Evolutionary conservation across 345 rosid genomes (phyloP), one percentile per base, ranked within the genome.

Genomic region (Populus tremula): DNA sequence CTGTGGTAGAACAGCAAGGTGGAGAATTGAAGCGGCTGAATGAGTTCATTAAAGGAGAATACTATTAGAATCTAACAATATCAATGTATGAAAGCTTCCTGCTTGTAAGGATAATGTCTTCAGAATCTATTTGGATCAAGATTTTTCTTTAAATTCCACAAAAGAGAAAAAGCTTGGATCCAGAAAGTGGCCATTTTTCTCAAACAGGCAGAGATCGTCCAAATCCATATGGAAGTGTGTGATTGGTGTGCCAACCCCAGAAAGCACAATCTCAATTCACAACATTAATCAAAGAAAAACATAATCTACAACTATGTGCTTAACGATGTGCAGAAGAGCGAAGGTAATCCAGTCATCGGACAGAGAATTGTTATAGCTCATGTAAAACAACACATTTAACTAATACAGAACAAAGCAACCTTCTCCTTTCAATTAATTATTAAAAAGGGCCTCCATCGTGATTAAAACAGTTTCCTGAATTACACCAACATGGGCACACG

Each of bases 1-100:
- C 93, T 14, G 88, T 90, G 43, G 94, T 94, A n/a, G 94, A 92
- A 63, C 98, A 94, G 85, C 97, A 94, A 79, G 86, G 73, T 31
- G 89, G 93, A 38, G 97, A 94, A 84, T 69, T 93, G 49, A 90
- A 82, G 85, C 87, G 92, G 53, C 83, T 93, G 84, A 93, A 93
- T n/a, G 93, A 86, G 54, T 95, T 87, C 86, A 95, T 91, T 62
- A 84, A 80, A 87, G 98, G 97, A 82, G 91, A 93, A 1, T 95
- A 90, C 83, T 90, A 87, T 56, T 91, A 85, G 62, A 63, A n/a
- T 43, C 35, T 47, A 5, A 27, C 18, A 25, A 56, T 5, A n/a
- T 63, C 29, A 27, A 33, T 31, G 23, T 27, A 36, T 18, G 59
- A 61, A 27, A 62, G 17, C 49, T 54, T 17, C 45, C 38, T 53